Percentiles rank a stretch among this genome's conserved stretches.
Evolutionary conservation across 1,284 basidiomycete species (phyloP).

Genomic region (Erythrobasidium hasegawianum): DNA sequence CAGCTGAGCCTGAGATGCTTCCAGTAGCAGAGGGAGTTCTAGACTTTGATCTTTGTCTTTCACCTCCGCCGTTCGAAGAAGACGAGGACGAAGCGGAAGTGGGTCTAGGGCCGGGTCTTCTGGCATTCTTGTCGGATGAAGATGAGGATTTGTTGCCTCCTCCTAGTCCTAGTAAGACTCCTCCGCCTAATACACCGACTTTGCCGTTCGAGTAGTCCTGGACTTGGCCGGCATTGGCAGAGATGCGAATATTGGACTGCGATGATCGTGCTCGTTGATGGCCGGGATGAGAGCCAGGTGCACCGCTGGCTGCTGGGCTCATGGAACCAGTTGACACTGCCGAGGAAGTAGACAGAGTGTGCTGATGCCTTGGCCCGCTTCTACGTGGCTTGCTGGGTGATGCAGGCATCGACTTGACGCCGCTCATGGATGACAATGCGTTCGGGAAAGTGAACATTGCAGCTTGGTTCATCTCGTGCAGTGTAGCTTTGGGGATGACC

Average conservation of each 20-base stretch:
- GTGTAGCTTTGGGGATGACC: slow-evolving; percentile 10
- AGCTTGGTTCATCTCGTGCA: slow-evolving; percentile 14
- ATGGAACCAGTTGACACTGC: slow-evolving; percentile 38
- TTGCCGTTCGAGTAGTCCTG: slow-evolving; percentile 47
- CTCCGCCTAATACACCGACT: slow-evolving; percentile 47
- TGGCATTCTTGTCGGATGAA: slow-evolving; percentile 5
- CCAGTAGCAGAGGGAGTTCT: background rate
- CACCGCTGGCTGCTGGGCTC: slow-evolving; percentile 33
- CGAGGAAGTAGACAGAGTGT: slow-evolving; percentile 33
- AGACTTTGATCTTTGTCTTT: slow-evolving; percentile 4
- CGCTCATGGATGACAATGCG: background rate
- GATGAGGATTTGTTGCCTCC: slow-evolving; percentile 2
- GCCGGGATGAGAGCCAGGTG: background rate
- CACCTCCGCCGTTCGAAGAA: background rate
- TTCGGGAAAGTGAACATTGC: slow-evolving; percentile 21
- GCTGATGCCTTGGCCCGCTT: slow-evolving; percentile 12
- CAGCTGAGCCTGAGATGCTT: background rate
- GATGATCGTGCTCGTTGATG: slow-evolving; percentile 20
- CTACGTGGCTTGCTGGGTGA: background rate
- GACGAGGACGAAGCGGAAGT: slow-evolving; percentile 17
- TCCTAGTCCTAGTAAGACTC: slow-evolving; percentile 44
- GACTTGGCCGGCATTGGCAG: slow-evolving; percentile 33
- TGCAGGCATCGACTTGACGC: background rate
- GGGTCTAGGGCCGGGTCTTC: background rate
- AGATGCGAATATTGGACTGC: slow-evolving; percentile 20